These are phyloP conservation scores for Penicillium verhagenii DNA, from an alignment of 495 filamentous ascomycete species.

Conservation along the genomic window DNA sequence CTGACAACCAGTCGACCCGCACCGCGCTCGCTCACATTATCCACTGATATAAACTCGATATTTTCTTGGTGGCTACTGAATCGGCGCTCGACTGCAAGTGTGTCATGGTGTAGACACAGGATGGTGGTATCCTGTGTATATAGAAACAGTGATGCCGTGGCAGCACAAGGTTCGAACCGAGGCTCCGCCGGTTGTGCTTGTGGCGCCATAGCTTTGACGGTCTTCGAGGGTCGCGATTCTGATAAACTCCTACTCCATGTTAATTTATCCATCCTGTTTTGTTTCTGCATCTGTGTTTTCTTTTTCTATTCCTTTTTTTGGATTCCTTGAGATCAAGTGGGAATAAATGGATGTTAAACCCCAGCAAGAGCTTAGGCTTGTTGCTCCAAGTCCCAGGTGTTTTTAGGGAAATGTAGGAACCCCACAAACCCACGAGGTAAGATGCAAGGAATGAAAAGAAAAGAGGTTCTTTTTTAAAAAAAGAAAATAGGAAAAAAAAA, in stretches of 20 bases:
- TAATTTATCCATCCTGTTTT: conserved; percentile 28
- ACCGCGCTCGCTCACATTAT: conserved; percentile 88
- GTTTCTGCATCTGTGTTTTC: background rate
- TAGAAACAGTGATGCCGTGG: conserved; percentile 82
- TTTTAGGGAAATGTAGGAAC: background rate
- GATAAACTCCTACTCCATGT: conserved; percentile 32
- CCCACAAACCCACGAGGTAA: background rate
- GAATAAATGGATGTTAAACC: background rate
- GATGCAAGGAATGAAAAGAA: conserved; percentile 1
- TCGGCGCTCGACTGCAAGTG: conserved; percentile 79
- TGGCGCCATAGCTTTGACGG: conserved; percentile 34
- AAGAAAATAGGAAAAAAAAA: conserved; percentile 1
- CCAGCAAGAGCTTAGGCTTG: conserved; percentile 2
- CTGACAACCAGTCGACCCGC: conserved; percentile 85
- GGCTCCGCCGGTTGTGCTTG: conserved; percentile 49
- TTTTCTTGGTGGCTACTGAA: conserved; percentile 85
- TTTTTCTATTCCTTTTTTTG: background rate
- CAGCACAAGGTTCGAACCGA: conserved; percentile 79
- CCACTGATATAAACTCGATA: conserved; percentile 78
- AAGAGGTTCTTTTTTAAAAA: too few species aligned
- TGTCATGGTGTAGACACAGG: conserved; percentile 86
- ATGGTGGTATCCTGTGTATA: conserved; percentile 79
- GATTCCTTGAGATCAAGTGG: background rate
- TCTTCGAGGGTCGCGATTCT: conserved; percentile 27
- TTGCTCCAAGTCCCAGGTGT: background rate